A percentile compares a stretch with the other conserved stretches of the same genome.
Conservation (phyloP, 23 red algal genomes). For the Gracilaria domingensis region DNA sequence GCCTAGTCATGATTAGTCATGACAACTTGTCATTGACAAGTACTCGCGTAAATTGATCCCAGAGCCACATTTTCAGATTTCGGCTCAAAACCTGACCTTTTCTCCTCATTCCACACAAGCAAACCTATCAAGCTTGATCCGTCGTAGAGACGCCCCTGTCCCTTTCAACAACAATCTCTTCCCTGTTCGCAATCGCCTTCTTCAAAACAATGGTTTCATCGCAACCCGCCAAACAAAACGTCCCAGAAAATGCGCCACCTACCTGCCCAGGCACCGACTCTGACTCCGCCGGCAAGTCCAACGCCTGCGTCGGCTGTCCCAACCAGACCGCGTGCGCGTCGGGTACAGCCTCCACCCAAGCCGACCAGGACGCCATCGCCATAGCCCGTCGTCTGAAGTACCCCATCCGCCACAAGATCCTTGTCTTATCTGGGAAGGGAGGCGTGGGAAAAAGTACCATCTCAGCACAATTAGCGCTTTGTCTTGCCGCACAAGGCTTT, state of each 20-base stretch:
- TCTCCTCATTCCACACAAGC: not conserved
- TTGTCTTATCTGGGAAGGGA: constrained; percentile 94
- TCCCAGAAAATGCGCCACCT: constrained; percentile 78
- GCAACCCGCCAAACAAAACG: not conserved
- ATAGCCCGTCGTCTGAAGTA: constrained; percentile 46
- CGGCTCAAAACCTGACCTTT: not conserved
- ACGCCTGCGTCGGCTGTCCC: constrained; percentile 90
- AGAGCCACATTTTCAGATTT: not conserved
- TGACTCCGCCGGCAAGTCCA: constrained; percentile 69
- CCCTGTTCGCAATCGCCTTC: too few relatives aligned
- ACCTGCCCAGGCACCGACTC: constrained; percentile 85
- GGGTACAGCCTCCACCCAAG: constrained; percentile 57
- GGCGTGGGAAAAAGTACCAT: constrained; percentile 96
- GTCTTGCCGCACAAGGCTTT: constrained; percentile 50
- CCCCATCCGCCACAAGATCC: constrained; percentile 77
- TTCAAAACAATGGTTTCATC: not conserved
- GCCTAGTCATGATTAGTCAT: too few relatives aligned
- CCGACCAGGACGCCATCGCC: constrained; percentile 48
- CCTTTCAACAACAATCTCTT: too few relatives aligned
- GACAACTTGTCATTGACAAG: too few relatives aligned
- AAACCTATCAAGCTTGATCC: too few relatives aligned
- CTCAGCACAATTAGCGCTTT: constrained; percentile 76
- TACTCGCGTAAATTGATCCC: not conserved
- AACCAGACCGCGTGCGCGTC: constrained; percentile 87
- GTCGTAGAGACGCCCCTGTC: too few relatives aligned